These are phyloP conservation scores for Adenanthera pavonina DNA, from an alignment of 306 rosid genomes.

Conservation along the genomic window DNA sequence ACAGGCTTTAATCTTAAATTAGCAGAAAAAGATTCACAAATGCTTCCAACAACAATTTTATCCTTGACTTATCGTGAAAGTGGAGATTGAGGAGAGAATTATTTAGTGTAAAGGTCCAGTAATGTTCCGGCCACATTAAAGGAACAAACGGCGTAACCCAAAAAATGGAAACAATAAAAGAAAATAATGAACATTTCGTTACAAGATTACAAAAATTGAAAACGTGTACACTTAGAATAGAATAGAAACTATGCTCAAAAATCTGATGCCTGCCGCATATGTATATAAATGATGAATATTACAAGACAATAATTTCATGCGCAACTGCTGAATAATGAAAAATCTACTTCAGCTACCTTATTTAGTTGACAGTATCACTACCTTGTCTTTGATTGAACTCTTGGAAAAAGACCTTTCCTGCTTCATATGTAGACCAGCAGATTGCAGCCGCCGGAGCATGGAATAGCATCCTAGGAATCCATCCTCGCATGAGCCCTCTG, in stretches of 20 bases:
- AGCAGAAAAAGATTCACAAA: slow-evolving; percentile 9
- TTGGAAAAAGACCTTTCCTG: slow-evolving; percentile 78
- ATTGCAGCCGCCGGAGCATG: slow-evolving; percentile 99
- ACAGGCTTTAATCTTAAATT: neutral
- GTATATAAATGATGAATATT: neutral
- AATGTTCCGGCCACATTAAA: slow-evolving; percentile 12
- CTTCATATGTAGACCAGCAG: slow-evolving; percentile 98
- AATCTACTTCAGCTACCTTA: slow-evolving; percentile 17
- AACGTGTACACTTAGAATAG: slow-evolving; percentile 33
- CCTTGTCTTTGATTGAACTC: slow-evolving; percentile 52
- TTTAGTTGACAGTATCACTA: slow-evolving; percentile 52
- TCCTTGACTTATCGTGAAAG: neutral
- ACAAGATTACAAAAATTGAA: slow-evolving; percentile 32
- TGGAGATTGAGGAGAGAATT: neutral
- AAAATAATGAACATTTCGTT: neutral
- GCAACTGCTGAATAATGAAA: slow-evolving; percentile 45
- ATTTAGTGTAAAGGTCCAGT: neutral
- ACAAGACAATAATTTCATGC: slow-evolving; percentile 29
- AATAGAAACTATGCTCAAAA: slow-evolving; percentile 30
- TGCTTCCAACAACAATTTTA: neutral
- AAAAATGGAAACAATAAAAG: neutral
- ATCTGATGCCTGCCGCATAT: slow-evolving; percentile 37
- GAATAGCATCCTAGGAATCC: slow-evolving; percentile 96
- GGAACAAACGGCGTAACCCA: neutral
- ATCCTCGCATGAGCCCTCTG: slow-evolving; percentile 89